These are phyloP conservation scores for Stagonosporopsis rhizophila DNA, from an alignment of 2,329 filamentous ascomycete genomes.

Conservation along the genomic window DNA sequence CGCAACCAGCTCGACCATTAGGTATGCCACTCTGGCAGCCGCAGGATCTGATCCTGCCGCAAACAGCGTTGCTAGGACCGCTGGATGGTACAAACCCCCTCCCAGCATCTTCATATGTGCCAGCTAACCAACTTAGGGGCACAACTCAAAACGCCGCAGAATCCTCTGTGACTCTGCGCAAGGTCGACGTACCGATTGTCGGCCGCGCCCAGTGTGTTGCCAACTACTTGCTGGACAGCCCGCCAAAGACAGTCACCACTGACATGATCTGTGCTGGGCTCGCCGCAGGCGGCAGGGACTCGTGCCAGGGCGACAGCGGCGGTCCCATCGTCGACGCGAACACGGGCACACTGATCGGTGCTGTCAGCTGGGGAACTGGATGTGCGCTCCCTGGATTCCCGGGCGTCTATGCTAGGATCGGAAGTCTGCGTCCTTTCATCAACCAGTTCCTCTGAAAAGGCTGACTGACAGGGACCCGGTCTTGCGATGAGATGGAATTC, in stretches of 20 bases:
- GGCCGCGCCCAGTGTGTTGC: conserved; percentile 23
- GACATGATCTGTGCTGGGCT: conserved; percentile 39
- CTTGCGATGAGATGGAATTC: no score
- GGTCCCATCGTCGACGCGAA: conserved; percentile 33
- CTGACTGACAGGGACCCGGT: background rate
- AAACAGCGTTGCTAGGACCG: conserved; percentile 26
- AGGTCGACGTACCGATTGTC: conserved; percentile 40
- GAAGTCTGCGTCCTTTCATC: conserved; percentile 3
- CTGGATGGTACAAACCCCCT: conserved; percentile 33
- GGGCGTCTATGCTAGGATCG: conserved; percentile 34
- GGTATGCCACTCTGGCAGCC: conserved; percentile 31
- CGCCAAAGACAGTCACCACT: conserved; percentile 23
- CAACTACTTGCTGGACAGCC: conserved; percentile 18
- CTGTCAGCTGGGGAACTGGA: conserved; percentile 35
- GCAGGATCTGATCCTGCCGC: conserved; percentile 32
- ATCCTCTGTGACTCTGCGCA: conserved; percentile 24
- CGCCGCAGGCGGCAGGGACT: conserved; percentile 36
- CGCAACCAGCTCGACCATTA: conserved; percentile 31
- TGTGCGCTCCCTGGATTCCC: conserved; percentile 30
- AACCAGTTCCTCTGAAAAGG: background rate
- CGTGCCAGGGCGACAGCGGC: conserved; percentile 43
- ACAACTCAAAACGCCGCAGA: conserved; percentile 17
- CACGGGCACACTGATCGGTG: conserved; percentile 19
- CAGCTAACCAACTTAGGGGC: conserved; percentile 20
- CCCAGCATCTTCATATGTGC: no score